Conservation (phyloP, 805 yeast genomes). For the Kodamaea nitidulidarum region DNA sequence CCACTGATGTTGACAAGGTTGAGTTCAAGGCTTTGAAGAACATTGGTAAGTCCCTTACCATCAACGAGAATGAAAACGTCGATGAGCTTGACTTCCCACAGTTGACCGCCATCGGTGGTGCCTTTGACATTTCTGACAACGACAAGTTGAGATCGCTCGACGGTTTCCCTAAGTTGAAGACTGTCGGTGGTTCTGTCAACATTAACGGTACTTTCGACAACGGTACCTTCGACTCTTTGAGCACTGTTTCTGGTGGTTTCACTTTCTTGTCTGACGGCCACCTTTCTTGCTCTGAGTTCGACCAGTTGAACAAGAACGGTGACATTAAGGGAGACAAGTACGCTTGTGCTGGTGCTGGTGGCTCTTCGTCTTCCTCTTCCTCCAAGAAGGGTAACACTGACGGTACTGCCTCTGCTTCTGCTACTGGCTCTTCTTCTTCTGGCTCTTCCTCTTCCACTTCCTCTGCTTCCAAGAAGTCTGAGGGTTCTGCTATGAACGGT, state of each 20-base stretch:
- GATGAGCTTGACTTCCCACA: conserved; percentile 62
- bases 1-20: conserved; percentile 59
- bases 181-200: conserved; percentile 85
- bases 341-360: conserved; percentile 62
- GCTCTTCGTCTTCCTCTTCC: conserved; percentile 42
- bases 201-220: conserved; percentile 76
- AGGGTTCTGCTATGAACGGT: conserved; percentile 21
- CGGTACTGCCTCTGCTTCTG: conserved; percentile 21
- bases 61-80: conserved; percentile 71
- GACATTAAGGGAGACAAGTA: conserved; percentile 88
- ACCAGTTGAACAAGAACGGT: conserved; percentile 67
- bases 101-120: conserved; percentile 83
- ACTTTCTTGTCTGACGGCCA: conserved; percentile 68
- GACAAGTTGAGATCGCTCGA: conserved; percentile 57
- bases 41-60: conserved; percentile 79
- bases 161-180: conserved; percentile 69
- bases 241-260: conserved; percentile 90
- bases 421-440: conserved; percentile 19
- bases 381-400: conserved; percentile 30
- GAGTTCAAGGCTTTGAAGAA: conserved; percentile 50
- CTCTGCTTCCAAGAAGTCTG: conserved; percentile 21
- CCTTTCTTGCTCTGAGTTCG: conserved; percentile 77
- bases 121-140: conserved; percentile 87
- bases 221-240: conserved; percentile 70
- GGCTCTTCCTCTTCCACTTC: conserved; percentile 17